Conservation (phyloP, 768 basidiomycete species). For the Russula vinacea region DNA sequence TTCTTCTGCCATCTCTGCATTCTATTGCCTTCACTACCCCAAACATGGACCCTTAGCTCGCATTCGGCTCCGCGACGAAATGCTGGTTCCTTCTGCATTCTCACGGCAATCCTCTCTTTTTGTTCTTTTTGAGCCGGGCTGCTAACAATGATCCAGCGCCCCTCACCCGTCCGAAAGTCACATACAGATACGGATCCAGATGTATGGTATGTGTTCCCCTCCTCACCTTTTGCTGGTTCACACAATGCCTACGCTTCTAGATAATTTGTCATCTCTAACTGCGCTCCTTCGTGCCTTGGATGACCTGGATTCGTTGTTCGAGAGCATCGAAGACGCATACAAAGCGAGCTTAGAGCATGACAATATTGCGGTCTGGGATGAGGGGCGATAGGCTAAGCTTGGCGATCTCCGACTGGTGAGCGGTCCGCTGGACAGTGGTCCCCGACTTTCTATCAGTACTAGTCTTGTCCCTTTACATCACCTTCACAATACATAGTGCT, state of each 20-base stretch:
- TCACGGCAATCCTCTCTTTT: not conserved
- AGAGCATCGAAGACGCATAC: constrained; percentile 68
- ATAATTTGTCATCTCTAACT: constrained; percentile 79
- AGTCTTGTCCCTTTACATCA: not conserved
- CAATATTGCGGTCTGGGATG: constrained; percentile 64
- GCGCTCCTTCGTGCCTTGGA: constrained; percentile 74
- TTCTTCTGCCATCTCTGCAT: not conserved
- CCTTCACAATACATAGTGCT: not conserved
- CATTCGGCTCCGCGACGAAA: not conserved
- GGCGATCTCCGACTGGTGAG: not conserved
- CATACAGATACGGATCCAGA: constrained; percentile 97
- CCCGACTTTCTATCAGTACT: constrained; percentile 3
- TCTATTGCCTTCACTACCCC: constrained; percentile 6
- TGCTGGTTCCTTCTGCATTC: not conserved
- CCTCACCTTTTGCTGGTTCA: not conserved
- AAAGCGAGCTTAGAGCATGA: constrained; percentile 52
- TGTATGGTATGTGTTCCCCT: constrained; percentile 78
- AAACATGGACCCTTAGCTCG: not conserved
- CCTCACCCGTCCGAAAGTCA: constrained; percentile 97
- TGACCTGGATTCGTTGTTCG: constrained; percentile 75
- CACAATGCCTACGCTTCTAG: constrained; percentile 41
- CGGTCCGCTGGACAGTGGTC: not conserved
- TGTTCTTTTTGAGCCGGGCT: constrained; percentile 8
- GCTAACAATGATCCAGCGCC: constrained; percentile 44
- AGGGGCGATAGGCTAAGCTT: constrained; percentile 47